phyloP scores from a whole-genome alignment of 129 eudicot species.

The Ambrosia trifida region DNA sequence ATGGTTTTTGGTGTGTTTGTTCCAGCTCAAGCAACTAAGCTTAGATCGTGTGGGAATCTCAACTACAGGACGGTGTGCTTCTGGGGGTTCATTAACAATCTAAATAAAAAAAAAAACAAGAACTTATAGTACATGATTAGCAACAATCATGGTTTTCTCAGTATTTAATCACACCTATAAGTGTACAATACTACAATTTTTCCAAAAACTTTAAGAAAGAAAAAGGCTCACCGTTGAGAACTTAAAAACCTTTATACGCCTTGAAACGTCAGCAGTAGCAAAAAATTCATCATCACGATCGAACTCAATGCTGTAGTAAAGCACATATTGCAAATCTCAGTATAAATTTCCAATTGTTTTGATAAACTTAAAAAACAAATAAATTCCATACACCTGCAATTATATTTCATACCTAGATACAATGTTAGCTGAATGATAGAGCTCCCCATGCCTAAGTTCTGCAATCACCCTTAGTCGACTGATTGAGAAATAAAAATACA shows the following conservation, averaged over 20 bases:
- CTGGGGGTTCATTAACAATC: constrained; percentile 76
- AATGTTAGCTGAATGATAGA: constrained; percentile 62
- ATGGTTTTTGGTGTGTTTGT: constrained; percentile 60
- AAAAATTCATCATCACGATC: constrained; percentile 72
- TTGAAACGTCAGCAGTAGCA: constrained; percentile 85
- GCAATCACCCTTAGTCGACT: constrained; percentile 79
- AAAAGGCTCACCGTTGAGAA: constrained; percentile 55
- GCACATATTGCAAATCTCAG: constrained; percentile 21
- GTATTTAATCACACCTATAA: constrained; percentile 1
- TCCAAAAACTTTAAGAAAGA: constrained; percentile 8
- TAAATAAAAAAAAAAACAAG: constrained; percentile 25
- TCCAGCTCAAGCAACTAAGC: constrained; percentile 84
- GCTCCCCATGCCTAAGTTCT: constrained; percentile 67
- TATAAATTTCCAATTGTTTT: neutral
- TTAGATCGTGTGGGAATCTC: constrained; percentile 73
- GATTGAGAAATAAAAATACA: constrained; percentile 9
- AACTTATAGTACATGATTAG: neutral
- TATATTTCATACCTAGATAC: constrained; percentile 72
- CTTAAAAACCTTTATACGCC: constrained; percentile 67
- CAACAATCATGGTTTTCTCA: neutral
- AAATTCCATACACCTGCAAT: constrained; percentile 21
- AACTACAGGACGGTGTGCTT: constrained; percentile 65
- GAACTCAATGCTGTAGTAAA: constrained; percentile 60
- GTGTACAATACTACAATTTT: neutral
- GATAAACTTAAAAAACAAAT: neutral